Base-by-base conservation (phyloP, 1,139 yeast species). In the Saccharomyces pastorianus region DNA sequence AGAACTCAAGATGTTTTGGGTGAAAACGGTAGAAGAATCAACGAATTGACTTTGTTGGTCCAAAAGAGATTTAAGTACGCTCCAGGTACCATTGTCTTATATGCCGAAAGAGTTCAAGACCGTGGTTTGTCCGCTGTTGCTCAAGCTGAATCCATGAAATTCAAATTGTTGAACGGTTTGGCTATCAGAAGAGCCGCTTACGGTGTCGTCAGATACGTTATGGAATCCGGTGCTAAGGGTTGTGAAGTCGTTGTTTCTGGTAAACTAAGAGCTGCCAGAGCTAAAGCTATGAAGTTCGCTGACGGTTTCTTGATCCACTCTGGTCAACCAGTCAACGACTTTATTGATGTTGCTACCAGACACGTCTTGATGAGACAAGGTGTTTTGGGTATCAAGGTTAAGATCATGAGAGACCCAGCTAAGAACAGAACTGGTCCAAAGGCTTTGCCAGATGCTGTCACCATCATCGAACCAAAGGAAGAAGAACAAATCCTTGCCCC, bases 161-260 rank as follows among this genome's bases (percentile, higher is more conserved):
- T 93, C 89, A 93, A 93, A 84, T 87, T 93, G 74, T 88, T 95
- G 76, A 88, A 85, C 81, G 99, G 99, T 83, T 86, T 93, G 76
- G 97, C 99, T 75, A 90, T 93, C 83, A 91, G 99, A 85, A 89
- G 99, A 84, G 99, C 99, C 72, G 98, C 98, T 72, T 93, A 93
- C 88, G 98, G 99, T 89, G 98, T 95, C 72, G 95, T 95, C 80
- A 91, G 99, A 85, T 90, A 85, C 84, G 96, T 95, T 74, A 95
- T 93, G 97, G 98, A 91, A 79, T 90, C 98, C 67, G 99, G 99
- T 80, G 99, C 99, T 76, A 95, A 95, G 88, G 99, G 99, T 90
- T 97, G 95, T 73, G 98, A 93, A 82, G 98, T 91, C 77, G 97
- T 93, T 71, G 88, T 91, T 75, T 89, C 97, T 69, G 99, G 99